Evolutionary conservation across 345 rosid genomes (phyloP).

Genomic region (Camelina laxa): DNA sequence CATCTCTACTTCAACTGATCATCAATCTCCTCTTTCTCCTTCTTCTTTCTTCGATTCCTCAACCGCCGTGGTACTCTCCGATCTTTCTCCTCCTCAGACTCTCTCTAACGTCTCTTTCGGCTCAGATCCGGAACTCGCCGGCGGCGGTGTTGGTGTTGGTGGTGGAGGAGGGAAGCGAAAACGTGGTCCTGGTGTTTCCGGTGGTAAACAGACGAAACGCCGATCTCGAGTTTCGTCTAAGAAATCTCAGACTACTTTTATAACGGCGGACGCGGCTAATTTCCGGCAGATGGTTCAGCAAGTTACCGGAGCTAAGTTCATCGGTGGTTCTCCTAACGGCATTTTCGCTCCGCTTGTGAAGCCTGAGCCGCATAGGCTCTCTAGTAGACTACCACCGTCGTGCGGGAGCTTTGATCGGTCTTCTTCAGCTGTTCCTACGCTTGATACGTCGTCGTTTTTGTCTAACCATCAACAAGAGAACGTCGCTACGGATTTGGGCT

Average conservation of each 20-base stretch:
- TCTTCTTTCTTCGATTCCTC: slow-evolving; percentile 38
- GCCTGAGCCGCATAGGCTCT: slow-evolving; percentile 63
- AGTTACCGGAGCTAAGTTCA: slow-evolving; percentile 71
- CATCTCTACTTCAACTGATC: slow-evolving; percentile 35
- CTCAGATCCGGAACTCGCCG: slow-evolving; percentile 41
- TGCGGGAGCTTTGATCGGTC: slow-evolving; percentile 22
- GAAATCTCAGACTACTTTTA: slow-evolving; percentile 77
- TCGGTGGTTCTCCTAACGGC: slow-evolving; percentile 25
- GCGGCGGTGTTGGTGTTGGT: too few relatives aligned
- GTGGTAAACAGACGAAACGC: slow-evolving; percentile 62
- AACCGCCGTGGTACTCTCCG: slow-evolving; percentile 37
- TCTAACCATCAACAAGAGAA: slow-evolving; percentile 49
- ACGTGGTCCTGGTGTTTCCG: slow-evolving; percentile 36
- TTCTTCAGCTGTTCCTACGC: slow-evolving; percentile 55
- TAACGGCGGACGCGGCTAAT: slow-evolving; percentile 78
- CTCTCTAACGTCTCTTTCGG: slow-evolving; percentile 42
- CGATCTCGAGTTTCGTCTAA: slow-evolving; percentile 66
- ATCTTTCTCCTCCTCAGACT: slow-evolving; percentile 50
- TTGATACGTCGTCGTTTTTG: slow-evolving; percentile 75
- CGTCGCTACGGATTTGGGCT: background rate
- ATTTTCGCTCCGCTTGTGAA: slow-evolving; percentile 52
- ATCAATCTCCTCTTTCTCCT: slow-evolving; percentile 26
- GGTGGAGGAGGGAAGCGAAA: slow-evolving; percentile 38
- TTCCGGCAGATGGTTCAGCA: slow-evolving; percentile 94
- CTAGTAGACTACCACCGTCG: slow-evolving; percentile 37